Evolutionary conservation across 768 basidiomycete species (phyloP).

Genomic region (Xerocomellus amylosporus): DNA sequence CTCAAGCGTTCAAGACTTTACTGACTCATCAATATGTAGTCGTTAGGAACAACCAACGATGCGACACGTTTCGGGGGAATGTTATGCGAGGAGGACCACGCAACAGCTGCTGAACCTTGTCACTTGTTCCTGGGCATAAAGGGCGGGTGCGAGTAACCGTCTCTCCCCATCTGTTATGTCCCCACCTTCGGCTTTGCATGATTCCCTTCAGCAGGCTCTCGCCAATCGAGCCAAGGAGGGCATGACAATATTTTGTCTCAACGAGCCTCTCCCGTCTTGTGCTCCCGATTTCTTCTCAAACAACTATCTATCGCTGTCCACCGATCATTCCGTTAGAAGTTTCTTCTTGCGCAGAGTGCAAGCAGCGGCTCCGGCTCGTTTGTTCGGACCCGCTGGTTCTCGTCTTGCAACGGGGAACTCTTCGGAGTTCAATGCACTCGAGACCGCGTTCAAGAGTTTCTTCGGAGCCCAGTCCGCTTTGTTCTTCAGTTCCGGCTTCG

Average conservation of each 20-base stretch:
- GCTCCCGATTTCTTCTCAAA: constrained; percentile 44
- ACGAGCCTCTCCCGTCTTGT: constrained; percentile 18
- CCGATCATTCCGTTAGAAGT: constrained; percentile 31
- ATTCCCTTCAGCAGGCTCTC: constrained; percentile 17
- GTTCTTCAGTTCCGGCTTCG: constrained; percentile 53
- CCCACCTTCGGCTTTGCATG: constrained; percentile 5
- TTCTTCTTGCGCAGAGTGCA: constrained; percentile 32
- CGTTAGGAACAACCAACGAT: neutral
- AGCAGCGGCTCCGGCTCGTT: constrained; percentile 6
- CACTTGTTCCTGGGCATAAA: constrained; percentile 8
- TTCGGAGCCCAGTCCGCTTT: constrained; percentile 40
- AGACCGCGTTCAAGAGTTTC: constrained; percentile 9
- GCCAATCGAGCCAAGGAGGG: constrained; percentile 3
- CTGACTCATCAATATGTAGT: neutral
- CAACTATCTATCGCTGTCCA: constrained; percentile 49
- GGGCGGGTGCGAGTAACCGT: neutral
- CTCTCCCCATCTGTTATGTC: constrained; percentile 7
- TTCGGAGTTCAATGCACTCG: constrained; percentile 12
- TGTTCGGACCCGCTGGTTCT: constrained; percentile 51
- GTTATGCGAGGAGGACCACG: neutral
- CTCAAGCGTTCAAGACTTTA: neutral
- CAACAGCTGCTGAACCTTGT: neutral
- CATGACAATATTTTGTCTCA: constrained; percentile 10
- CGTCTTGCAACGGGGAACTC: constrained; percentile 45
- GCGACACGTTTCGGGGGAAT: neutral